Conservation (phyloP, 2,329 filamentous ascomycete genomes). For the Diaporthe citrichinensis region DNA sequence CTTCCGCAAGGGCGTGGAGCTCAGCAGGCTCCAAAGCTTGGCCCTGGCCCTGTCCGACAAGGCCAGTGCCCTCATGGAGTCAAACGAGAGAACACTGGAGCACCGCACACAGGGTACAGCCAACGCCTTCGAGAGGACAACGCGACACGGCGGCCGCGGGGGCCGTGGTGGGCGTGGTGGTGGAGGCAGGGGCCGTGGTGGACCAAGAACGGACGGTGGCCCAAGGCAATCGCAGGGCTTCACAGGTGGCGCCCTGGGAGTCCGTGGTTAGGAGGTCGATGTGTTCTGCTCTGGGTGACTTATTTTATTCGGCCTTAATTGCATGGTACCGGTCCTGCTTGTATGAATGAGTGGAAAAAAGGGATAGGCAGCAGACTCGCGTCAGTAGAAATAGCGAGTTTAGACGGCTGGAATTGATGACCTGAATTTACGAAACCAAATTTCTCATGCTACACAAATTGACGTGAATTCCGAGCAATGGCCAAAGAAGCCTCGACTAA, state of each 20-base stretch:
- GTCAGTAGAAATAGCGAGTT: slow-evolving; percentile 39
- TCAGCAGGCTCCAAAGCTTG: slow-evolving; percentile 94
- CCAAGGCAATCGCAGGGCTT: slow-evolving; percentile 83
- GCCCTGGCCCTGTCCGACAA: slow-evolving; percentile 96
- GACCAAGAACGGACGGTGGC: slow-evolving; percentile 68
- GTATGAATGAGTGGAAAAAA: slow-evolving; percentile 39
- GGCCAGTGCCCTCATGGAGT: slow-evolving; percentile 94
- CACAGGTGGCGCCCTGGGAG: slow-evolving; percentile 84
- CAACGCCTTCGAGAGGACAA: slow-evolving; percentile 83
- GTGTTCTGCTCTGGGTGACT: slow-evolving; percentile 30
- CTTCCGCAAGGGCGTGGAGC: slow-evolving; percentile 99
- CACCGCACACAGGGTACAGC: slow-evolving; percentile 96
- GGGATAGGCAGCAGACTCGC: slow-evolving; percentile 40
- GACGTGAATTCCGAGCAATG: not conserved
- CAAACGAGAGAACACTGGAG: slow-evolving; percentile 97
- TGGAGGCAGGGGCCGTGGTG: slow-evolving; percentile 73
- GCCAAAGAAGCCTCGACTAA: not conserved
- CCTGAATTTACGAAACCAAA: slow-evolving; percentile 26
- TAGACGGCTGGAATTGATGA: slow-evolving; percentile 42
- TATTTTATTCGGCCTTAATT: slow-evolving; percentile 41
- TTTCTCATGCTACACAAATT: not conserved
- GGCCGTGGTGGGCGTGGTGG: slow-evolving; percentile 78
- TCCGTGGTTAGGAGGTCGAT: slow-evolving; percentile 65
- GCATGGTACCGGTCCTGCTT: slow-evolving; percentile 42
- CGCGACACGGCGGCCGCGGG: slow-evolving; percentile 80